Evolutionary conservation across 2,329 filamentous ascomycete species (phyloP).

Genomic region (Trichophyton mentagrophytes): DNA sequence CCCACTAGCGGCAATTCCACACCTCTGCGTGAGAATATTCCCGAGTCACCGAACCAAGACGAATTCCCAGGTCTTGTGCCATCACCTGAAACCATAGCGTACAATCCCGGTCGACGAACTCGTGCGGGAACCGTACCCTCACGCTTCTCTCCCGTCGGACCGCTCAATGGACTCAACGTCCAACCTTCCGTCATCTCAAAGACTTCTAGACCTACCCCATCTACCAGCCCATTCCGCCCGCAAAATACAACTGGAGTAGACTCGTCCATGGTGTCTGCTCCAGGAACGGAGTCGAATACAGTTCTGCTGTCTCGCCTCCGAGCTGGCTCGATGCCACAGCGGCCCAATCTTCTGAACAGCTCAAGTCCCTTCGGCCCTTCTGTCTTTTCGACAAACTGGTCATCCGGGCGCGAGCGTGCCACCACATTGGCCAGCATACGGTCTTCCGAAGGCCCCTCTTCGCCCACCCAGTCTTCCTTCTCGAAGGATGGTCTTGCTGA

Average conservation of each 20-base stretch:
- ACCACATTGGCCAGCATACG: slow-evolving; percentile 83
- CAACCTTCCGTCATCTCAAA: slow-evolving; percentile 54
- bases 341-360: slow-evolving; percentile 52
- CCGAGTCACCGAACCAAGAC: slow-evolving; percentile 83
- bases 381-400: slow-evolving; percentile 79
- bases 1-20: slow-evolving; percentile 94
- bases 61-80: slow-evolving; percentile 84
- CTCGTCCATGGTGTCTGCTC: slow-evolving; percentile 27
- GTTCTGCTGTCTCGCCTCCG: slow-evolving; percentile 72
- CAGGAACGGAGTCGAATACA: slow-evolving; percentile 47
- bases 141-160: slow-evolving; percentile 68
- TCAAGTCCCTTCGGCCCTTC: slow-evolving; percentile 69
- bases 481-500: slow-evolving; percentile 75
- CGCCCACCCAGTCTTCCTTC: slow-evolving; percentile 73
- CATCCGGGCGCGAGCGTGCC: slow-evolving; percentile 64
- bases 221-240: slow-evolving; percentile 78
- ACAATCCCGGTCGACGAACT: slow-evolving; percentile 59
- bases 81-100: slow-evolving; percentile 51
- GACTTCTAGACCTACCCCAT: slow-evolving; percentile 71
- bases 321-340: slow-evolving; percentile 88
- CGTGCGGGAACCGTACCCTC: slow-evolving; percentile 94
- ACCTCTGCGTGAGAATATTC: slow-evolving; percentile 90
- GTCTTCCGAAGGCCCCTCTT: slow-evolving; percentile 75
- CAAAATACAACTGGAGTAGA: slow-evolving; percentile 29
- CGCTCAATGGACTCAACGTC: slow-evolving; percentile 44